Evolutionary conservation across 2,329 filamentous ascomycete genomes (phyloP).

Genomic region (Fusarium sp.): DNA sequence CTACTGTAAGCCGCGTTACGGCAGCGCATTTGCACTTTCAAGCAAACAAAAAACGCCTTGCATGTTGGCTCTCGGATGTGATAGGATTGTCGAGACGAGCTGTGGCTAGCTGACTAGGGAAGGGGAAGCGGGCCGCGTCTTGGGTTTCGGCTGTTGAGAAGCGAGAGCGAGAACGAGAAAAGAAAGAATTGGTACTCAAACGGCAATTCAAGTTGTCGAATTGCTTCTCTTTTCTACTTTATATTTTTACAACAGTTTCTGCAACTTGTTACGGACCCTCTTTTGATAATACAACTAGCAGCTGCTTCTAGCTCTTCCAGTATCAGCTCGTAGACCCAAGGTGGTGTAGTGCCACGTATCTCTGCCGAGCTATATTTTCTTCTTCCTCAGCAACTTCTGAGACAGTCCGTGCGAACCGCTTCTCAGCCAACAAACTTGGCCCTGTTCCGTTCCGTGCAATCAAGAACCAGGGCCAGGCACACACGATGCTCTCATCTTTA

Average conservation of each 20-base stretch:
- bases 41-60: background rate
- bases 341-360: background rate
- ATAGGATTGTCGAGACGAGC: background rate
- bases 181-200: background rate
- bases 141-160: background rate
- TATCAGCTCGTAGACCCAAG: background rate
- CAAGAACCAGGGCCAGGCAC: background rate
- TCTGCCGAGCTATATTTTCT: background rate
- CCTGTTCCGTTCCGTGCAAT: background rate
- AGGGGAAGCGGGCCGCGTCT: background rate
- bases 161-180: background rate
- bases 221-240: background rate
- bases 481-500: background rate
- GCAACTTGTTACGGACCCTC: background rate
- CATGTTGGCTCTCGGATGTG: background rate
- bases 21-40: background rate
- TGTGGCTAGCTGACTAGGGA: background rate
- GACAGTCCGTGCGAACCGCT: background rate
- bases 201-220: background rate
- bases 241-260: background rate
- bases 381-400: background rate
- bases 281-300: background rate
- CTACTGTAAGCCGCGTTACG: background rate
- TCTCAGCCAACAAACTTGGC: background rate
- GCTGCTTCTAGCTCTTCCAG: background rate